Base-by-base conservation (phyloP, 2,329 filamentous ascomycete genomes). In the Diplocarpon rosae region DNA sequence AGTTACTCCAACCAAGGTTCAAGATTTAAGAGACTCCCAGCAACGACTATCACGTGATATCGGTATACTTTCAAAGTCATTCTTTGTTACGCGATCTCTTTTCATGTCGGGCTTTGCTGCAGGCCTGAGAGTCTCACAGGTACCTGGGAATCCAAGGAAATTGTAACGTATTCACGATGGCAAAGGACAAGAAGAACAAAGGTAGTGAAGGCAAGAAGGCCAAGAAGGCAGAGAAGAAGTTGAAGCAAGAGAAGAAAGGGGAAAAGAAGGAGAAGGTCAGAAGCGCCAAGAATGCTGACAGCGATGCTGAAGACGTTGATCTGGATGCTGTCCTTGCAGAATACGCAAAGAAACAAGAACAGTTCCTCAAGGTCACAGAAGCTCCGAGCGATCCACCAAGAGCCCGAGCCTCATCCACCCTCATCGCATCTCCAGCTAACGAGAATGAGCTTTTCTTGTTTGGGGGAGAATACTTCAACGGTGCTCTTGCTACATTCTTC, bases 381-480 rank as follows among this genome's bases (percentile, higher is more conserved):
- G 74, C 76, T 2, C 69, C 81, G 17, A 76, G 73, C 35, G 75
- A 78, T 17, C 84, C 89, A 14, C 92, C 92, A 1, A 77, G 78
- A 43, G 76, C 88, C 16, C 78, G 92, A 42, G 78, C 84, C 16
- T 90, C 88, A 6, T 77, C 86, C 7, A 87, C 85, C 0, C 68
- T 98, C 47, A 73, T 95, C 54, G 87, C 86, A 15, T 90, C 84
- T 32, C 92, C 92, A 1, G 77, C 82, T 28, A 90, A 93, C 65
- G 77, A 75, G 57, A 93, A 92, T 64, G 88, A 93, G 62, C 67
- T 98, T 45, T 80, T 96, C 53, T 68, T 96, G 5, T 98, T 93
- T 63, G 92, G 90, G 13, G 92, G 92, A 53, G 92, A 98, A 69
- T 93, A 89, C 61, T 96, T 87, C 67, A 94, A 96, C 65, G 92